These are phyloP conservation scores for Rhodotorula sp. DNA, from an alignment of 1,284 basidiomycete genomes.

Conservation along the genomic window DNA sequence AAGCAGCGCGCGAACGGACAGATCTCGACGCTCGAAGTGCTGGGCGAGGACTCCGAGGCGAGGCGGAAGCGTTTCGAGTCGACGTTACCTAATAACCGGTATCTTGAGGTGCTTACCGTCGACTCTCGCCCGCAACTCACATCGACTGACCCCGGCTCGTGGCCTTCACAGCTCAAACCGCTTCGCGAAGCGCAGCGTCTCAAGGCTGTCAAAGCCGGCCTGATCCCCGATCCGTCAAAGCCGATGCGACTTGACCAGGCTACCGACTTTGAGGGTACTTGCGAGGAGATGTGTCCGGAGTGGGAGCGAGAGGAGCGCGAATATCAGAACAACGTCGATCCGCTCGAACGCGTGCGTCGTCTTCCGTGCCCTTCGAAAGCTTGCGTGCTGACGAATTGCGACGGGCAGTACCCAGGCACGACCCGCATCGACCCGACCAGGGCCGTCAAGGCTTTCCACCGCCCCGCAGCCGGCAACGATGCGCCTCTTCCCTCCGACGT, in stretches of 20 bases:
- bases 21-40: conserved; percentile 36
- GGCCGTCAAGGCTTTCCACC: conserved; percentile 92
- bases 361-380: neutral
- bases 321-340: conserved; percentile 81
- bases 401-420: conserved; percentile 47
- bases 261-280: conserved; percentile 85
- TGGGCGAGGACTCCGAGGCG: conserved; percentile 38
- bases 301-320: conserved; percentile 90
- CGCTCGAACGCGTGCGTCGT: conserved; percentile 76
- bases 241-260: conserved; percentile 80
- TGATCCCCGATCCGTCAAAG: conserved; percentile 78
- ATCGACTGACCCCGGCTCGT: neutral
- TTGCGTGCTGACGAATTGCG: neutral
- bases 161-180: conserved; percentile 53
- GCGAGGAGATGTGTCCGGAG: conserved; percentile 88
- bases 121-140: no score
- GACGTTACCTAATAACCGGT: conserved; percentile 33
- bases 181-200: conserved; percentile 69
- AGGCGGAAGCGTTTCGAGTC: conserved; percentile 36
- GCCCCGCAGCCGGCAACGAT: conserved; percentile 85
- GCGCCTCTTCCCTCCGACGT: conserved; percentile 82
- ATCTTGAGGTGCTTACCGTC: conserved; percentile 23
- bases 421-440: conserved; percentile 75
- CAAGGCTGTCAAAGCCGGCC: conserved; percentile 74
- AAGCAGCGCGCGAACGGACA: conserved; percentile 11